Percentiles rank a stretch among this genome's conserved stretches.
phyloP scores from a whole-genome alignment of 305 asterid genomes.

The Nicotiana rustica region DNA sequence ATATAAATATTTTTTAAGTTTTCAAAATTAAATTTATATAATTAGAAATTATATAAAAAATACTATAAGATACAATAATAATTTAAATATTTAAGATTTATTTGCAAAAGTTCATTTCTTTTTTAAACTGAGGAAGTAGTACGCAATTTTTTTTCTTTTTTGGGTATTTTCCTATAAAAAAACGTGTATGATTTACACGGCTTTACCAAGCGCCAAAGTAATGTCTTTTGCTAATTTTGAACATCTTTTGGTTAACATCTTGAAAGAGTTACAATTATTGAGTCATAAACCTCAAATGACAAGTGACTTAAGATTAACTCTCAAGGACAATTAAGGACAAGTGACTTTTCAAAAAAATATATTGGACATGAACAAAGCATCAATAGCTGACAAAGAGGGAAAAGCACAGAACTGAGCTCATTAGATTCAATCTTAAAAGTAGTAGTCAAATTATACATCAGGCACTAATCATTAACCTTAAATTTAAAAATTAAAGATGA shows the following conservation, averaged over 20 bases:
- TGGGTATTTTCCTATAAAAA: too few relatives aligned
- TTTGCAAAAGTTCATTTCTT: too few relatives aligned
- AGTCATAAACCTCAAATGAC: background rate
- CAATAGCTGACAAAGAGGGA: background rate
- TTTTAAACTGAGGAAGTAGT: too few relatives aligned
- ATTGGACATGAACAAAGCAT: background rate
- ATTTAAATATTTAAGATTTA: too few relatives aligned
- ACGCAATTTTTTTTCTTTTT: too few relatives aligned
- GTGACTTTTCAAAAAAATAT: background rate
- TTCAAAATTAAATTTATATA: too few relatives aligned
- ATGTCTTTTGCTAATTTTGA: background rate
- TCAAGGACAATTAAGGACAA: background rate
- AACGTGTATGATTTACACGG: too few relatives aligned
- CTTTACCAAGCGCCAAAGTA: background rate
- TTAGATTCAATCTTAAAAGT: background rate
- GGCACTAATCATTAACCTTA: slow-evolving; percentile 6
- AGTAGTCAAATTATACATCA: background rate
- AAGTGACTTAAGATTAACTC: background rate
- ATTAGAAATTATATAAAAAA: too few relatives aligned
- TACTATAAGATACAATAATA: too few relatives aligned
- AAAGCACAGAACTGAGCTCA: background rate
- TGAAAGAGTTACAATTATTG: background rate
- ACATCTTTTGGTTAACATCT: background rate
- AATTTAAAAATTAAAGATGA: background rate
- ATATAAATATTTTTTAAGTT: too few relatives aligned